Base-by-base conservation (phyloP, 202 grass and related monocot genomes). In the Musa balbisiana region DNA sequence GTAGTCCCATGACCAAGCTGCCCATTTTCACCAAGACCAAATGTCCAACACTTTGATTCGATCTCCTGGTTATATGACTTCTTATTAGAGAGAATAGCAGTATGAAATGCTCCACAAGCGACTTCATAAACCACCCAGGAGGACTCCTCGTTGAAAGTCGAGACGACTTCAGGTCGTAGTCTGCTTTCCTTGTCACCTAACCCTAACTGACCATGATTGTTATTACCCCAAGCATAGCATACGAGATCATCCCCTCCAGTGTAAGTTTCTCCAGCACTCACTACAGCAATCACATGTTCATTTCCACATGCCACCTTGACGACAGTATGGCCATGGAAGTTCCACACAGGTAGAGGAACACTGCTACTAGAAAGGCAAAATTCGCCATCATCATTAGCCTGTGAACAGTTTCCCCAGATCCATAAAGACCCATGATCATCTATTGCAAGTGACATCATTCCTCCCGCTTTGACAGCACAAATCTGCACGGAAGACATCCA, bases 391-490 rank as follows among this genome's bases (percentile, higher is more conserved):
- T 94, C 91, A 72, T 82, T 83, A 55, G 76, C 77, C 50, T 93
- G 87, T 1, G 88, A 91, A 55, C 87, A 94, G 53, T 92, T 90
- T 55, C 94, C 91, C 94, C 91, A 98, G 79, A 94, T 94, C 94
- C 94, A 98, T 49, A 98, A 75, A 80, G 88, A 81, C 23, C 91
- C 94, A 49, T 94, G 85, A 86, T 60, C 87, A 80, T 98, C 94
- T 83, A 98, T 98, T 68, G 91, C 94, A 77, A 98, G 87, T 68
- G 94, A 98, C 91, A 94, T 98, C 94, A 98, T 94, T 74, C 91
- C 94, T 73, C 94, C 94, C 80, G 94, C 94, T 80, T 83, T 91
- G 64, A 94, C 85, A 78, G 91, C 78, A 81, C 81, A 83, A 64
- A 98, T 81, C 94, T 98, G 59, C 27, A 85, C 53, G 26, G 25